Percentiles rank a stretch among this genome's conserved stretches.
phyloP scores from a whole-genome alignment of 805 yeast genomes.

The Scheffersomyces ergatensis region DNA sequence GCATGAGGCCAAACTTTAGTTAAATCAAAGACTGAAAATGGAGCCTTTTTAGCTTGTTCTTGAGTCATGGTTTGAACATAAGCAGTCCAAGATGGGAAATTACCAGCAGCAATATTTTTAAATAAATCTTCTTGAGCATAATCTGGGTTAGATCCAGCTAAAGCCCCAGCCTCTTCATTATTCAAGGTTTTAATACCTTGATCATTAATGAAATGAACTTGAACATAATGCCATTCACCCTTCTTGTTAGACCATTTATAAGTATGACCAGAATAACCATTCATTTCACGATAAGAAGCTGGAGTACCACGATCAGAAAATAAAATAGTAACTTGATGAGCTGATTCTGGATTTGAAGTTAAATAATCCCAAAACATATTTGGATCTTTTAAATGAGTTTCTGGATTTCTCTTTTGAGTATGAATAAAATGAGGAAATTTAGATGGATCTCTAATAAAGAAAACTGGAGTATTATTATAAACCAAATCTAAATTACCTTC shows the following conservation, averaged over 20 bases:
- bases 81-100: slow-evolving; percentile 80
- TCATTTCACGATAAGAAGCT: slow-evolving; percentile 69
- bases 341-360: slow-evolving; percentile 68
- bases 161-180: slow-evolving; percentile 65
- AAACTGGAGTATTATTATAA: slow-evolving; percentile 82
- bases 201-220: slow-evolving; percentile 69
- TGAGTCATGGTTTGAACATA: slow-evolving; percentile 85
- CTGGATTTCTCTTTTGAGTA: slow-evolving; percentile 84
- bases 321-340: slow-evolving; percentile 70
- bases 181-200: slow-evolving; percentile 55
- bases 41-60: slow-evolving; percentile 69
- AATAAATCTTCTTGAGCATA: slow-evolving; percentile 77
- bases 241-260: slow-evolving; percentile 75
- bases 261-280: slow-evolving; percentile 83
- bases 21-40: slow-evolving; percentile 83
- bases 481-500: slow-evolving; percentile 86
- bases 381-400: slow-evolving; percentile 76
- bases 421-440: slow-evolving; percentile 88
- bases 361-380: slow-evolving; percentile 85
- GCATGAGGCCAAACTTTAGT: slow-evolving; percentile 92
- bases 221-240: slow-evolving; percentile 78
- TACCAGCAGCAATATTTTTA: slow-evolving; percentile 73
- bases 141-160: slow-evolving; percentile 80
- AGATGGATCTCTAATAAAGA: slow-evolving; percentile 80
- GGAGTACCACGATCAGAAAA: slow-evolving; percentile 86